Percentiles rank a stretch among this genome's conserved stretches.
Conservation (phyloP, 352 stramenopile genomes). For the Globisporangium middletonii region DNA sequence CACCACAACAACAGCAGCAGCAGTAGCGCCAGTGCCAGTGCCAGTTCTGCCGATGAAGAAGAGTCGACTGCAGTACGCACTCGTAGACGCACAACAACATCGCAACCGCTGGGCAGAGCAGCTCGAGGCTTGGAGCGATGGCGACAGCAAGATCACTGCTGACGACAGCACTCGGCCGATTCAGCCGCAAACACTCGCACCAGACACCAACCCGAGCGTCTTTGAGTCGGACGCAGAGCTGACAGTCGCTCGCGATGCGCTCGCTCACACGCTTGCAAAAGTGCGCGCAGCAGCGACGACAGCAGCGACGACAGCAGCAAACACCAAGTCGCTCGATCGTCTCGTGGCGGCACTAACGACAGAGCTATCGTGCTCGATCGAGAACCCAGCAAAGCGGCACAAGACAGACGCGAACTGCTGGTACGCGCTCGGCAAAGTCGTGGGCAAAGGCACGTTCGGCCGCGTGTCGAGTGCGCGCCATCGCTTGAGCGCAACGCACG, state of each 20-base stretch:
- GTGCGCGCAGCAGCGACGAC: not conserved
- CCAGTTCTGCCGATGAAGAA: slow-evolving; percentile 8
- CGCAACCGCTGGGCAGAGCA: not conserved
- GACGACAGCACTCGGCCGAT: not conserved
- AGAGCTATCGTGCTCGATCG: slow-evolving; percentile 7
- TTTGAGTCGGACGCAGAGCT: not conserved
- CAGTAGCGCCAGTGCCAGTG: not conserved
- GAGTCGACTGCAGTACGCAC: slow-evolving; percentile 16
- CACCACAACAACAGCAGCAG: not conserved
- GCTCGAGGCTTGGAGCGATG: not conserved
- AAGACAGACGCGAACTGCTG: slow-evolving; percentile 20
- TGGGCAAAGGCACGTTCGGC: slow-evolving; percentile 51
- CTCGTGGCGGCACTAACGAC: not conserved
- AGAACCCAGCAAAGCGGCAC: slow-evolving; percentile 7
- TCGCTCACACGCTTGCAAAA: not conserved
- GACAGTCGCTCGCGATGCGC: not conserved
- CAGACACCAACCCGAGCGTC: not conserved
- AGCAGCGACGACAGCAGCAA: too few species aligned
- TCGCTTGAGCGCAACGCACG: slow-evolving; percentile 27
- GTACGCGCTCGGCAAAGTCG: slow-evolving; percentile 40
- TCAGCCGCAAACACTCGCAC: not conserved
- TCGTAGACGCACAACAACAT: slow-evolving; percentile 10
- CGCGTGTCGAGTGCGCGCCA: slow-evolving; percentile 39
- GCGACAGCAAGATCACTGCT: not conserved
- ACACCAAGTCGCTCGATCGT: not conserved